Evolutionary conservation across 441 rosid species (phyloP), one percentile per base, ranked within the genome.

Genomic region (Mallotus repandus): DNA sequence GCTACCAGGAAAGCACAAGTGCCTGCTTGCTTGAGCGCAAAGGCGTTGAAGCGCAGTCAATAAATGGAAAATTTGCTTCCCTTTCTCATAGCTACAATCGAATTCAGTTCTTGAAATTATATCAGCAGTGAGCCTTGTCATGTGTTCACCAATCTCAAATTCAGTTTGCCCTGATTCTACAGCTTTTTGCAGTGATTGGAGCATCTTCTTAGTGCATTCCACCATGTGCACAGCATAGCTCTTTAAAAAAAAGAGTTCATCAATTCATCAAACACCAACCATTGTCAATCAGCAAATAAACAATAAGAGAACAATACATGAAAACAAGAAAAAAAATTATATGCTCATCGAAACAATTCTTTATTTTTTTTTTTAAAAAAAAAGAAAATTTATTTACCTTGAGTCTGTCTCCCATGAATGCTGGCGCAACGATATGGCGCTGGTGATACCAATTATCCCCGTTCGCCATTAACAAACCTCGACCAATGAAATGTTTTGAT

Each of bases 101-200:
- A 95, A 95, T 75, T 91, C 96, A 0, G 98, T 93, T 73, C 93
- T 87, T n/a, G 97, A 88, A 57, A 95, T 95, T 50, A 93, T 93
- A 69, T 93, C 95, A 18, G 94, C 96, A 13, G 98, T 87, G 65
- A 93, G 93, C 63, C 78, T 77, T 43, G 92, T 63, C 88, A 95
- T 86, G 80, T 84, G 81, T 57, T 85, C 96, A 29, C 96, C 91
- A 0, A 95, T 91, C 84, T 95, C 99, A 22, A 95, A 78, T 77
- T 93, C 98, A n/a, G 60, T 74, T 70, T 80, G 78, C 53, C 94
- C 95, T 21, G 86, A 76, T 66, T 78, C 76, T 3, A 76, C 86
- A 0, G 84, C 87, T 21, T 81, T 82, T 73, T 77, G 69, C 70
- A 95, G 76, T 48, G 85, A 84, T 76, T 84, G 81, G 13, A 86